Evolutionary conservation across 1,284 basidiomycete genomes (phyloP).

Genomic region (Trametes hirsuta): DNA sequence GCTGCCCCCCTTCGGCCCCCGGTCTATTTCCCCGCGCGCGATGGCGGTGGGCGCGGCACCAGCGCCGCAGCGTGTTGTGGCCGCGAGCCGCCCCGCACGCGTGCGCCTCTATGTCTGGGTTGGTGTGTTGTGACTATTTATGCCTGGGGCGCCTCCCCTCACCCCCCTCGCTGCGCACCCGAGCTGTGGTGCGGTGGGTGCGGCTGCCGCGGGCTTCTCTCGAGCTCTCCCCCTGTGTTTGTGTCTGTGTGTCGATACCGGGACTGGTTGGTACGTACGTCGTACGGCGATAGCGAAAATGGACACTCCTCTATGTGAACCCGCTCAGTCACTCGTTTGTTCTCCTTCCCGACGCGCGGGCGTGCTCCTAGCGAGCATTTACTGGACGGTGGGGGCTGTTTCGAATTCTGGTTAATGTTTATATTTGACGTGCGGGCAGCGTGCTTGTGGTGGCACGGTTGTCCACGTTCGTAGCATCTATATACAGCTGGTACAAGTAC

Average conservation of each 20-base stretch:
- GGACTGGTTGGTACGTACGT: not conserved
- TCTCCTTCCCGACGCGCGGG: not conserved
- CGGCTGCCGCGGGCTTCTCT: not conserved
- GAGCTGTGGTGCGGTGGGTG: not conserved
- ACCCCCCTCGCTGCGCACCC: not conserved
- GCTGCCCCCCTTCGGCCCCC: not conserved
- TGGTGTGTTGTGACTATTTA: constrained; percentile 25
- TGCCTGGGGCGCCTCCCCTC: constrained; percentile 1
- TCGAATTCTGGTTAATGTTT: not conserved
- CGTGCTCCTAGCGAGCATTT: not conserved
- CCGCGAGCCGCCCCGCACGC: constrained; percentile 20
- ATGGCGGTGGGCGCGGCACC: constrained; percentile 2
- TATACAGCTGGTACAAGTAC: constrained; percentile 3
- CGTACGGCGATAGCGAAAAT: too few relatives aligned
- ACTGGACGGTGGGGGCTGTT: not conserved
- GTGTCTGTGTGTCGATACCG: constrained; percentile 3
- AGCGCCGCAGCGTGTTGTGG: constrained; percentile 22
- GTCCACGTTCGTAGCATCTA: not conserved
- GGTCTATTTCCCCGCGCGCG: constrained; percentile 7
- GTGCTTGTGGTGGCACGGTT: not conserved
- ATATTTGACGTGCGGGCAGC: not conserved
- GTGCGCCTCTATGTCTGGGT: constrained; percentile 14
- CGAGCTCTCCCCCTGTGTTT: not conserved
- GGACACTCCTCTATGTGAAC: too few relatives aligned
- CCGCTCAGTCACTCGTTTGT: too few relatives aligned